phyloP scores from a whole-genome alignment of 345 rosid species.

The Populus euphratica region DNA sequence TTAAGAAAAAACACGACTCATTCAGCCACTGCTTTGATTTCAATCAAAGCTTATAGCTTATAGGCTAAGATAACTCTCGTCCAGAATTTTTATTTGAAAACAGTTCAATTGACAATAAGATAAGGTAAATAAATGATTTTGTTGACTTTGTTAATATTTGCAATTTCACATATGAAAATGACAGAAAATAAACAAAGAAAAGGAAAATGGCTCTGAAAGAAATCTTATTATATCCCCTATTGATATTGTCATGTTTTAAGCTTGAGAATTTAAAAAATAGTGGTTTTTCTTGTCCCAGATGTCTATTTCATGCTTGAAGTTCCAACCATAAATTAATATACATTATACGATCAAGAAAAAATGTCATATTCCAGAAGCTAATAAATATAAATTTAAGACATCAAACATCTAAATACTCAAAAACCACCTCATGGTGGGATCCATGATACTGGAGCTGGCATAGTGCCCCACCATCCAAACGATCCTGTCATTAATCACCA shows the following conservation, averaged over 20 bases:
- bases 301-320: slow-evolving; percentile 1
- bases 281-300: not conserved
- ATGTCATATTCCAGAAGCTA: not conserved
- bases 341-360: not conserved
- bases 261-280: not conserved
- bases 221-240: not conserved
- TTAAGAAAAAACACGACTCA: not conserved
- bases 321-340: not conserved
- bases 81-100: not conserved
- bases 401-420: not conserved
- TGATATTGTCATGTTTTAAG: not conserved
- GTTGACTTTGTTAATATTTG: slow-evolving; percentile 4
- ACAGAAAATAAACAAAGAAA: not conserved
- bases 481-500: not conserved
- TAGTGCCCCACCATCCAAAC: slow-evolving; percentile 5
- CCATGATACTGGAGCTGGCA: not conserved
- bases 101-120: not conserved
- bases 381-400: not conserved
- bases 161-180: not conserved
- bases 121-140: not conserved
- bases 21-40: not conserved
- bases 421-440: not conserved
- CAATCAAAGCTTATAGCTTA: not conserved
- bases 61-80: not conserved
- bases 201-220: not conserved